Conservation (phyloP, 768 basidiomycete species). For the Auriscalpium vulgare region DNA sequence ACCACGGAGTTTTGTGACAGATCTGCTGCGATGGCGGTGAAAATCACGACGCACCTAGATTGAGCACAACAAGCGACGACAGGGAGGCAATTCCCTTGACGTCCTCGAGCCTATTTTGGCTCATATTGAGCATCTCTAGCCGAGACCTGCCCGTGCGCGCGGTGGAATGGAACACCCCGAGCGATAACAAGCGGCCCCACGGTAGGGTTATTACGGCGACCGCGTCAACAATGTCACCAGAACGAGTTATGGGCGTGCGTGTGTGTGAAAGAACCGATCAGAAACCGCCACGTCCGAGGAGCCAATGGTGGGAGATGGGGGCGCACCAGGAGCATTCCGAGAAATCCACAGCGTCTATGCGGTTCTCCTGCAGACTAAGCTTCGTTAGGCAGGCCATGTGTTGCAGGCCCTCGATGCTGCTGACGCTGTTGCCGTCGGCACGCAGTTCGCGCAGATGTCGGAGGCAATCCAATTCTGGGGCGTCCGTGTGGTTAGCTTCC, state of each 20-base stretch:
- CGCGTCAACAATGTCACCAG: neutral
- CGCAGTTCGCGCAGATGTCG: constrained; percentile 82
- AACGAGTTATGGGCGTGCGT: too few relatives aligned
- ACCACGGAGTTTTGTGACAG: neutral
- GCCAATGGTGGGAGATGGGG: constrained; percentile 13
- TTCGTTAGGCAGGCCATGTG: constrained; percentile 76
- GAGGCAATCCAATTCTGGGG: constrained; percentile 73
- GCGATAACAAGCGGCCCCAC: constrained; percentile 3
- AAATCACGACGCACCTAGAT: constrained; percentile 60
- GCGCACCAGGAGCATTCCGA: constrained; percentile 59
- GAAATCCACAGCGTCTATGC: constrained; percentile 55
- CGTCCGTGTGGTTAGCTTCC: constrained; percentile 9
- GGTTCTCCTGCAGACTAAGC: constrained; percentile 74
- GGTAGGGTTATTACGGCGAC: constrained; percentile 11
- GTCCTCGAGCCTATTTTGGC: constrained; percentile 59
- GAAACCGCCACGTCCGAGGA: constrained; percentile 1
- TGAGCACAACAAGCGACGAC: constrained; percentile 61
- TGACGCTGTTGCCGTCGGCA: constrained; percentile 81
- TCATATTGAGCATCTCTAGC: constrained; percentile 78
- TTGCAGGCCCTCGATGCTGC: constrained; percentile 66
- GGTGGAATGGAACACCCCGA: neutral
- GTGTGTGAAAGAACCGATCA: constrained; percentile 11
- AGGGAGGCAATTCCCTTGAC: constrained; percentile 56
- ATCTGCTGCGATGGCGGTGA: neutral
- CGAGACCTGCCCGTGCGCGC: constrained; percentile 27